Percentiles rank a stretch among this genome's conserved stretches.
Evolutionary conservation across 2,329 filamentous ascomycete genomes (phyloP).

Genomic region (Nothophaeocryptopus gaeumannii): DNA sequence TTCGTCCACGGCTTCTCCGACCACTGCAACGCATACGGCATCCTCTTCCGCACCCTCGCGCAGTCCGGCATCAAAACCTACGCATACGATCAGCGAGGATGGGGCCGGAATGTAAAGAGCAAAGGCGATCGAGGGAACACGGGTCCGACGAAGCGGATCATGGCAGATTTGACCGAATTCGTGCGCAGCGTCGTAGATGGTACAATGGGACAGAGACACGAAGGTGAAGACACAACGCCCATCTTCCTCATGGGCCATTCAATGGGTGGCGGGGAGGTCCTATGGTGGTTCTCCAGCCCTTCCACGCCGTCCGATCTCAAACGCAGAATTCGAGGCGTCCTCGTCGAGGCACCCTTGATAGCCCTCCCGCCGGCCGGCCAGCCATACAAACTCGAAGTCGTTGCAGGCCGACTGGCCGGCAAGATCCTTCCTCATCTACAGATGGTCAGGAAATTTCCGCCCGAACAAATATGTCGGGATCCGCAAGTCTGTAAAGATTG

Average conservation of each 20-base stretch:
- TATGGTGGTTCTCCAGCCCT: conserved; percentile 50
- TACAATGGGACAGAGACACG: background rate
- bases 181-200: conserved; percentile 45
- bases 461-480: conserved; percentile 66
- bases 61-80: conserved; percentile 70
- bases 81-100: conserved; percentile 82
- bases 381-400: conserved; percentile 63
- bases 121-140: conserved; percentile 72
- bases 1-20: conserved; percentile 91
- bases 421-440: conserved; percentile 66
- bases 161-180: conserved; percentile 77
- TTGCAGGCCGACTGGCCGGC: conserved; percentile 64
- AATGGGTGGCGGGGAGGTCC: conserved; percentile 80
- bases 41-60: conserved; percentile 69
- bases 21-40: conserved; percentile 72
- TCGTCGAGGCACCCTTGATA: conserved; percentile 77
- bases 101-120: conserved; percentile 69
- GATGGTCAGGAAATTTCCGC: conserved; percentile 63
- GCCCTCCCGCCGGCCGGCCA: conserved; percentile 64
- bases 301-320: conserved; percentile 52
- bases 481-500: conserved; percentile 60
- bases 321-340: conserved; percentile 64
- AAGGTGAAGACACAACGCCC: conserved; percentile 43
- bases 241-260: conserved; percentile 86
- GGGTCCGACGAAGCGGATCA: conserved; percentile 68